Percentiles rank a stretch among this genome's conserved stretches.
Conservation (phyloP, 140 eudicot genomes). For the Bidens hawaiensis region DNA sequence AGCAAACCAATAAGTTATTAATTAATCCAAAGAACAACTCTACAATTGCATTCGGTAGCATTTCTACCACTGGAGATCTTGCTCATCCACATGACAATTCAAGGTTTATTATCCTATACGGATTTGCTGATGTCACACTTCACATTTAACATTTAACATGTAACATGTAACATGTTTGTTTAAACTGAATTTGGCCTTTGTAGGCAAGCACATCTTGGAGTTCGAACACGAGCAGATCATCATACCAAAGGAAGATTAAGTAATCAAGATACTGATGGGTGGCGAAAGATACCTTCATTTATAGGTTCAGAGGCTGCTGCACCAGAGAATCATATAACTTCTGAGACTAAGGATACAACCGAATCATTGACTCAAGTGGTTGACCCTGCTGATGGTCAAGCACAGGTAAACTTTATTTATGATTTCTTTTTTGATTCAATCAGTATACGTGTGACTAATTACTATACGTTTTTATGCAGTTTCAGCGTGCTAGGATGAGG, state of each 20-base stretch:
- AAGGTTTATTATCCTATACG: conserved; percentile 57
- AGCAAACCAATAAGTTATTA: conserved; percentile 33
- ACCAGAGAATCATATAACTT: conserved; percentile 21
- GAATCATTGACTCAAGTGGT: conserved; percentile 31
- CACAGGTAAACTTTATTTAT: conserved; percentile 35
- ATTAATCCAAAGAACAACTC: conserved; percentile 26
- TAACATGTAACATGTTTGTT: no score
- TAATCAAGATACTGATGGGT: conserved; percentile 56
- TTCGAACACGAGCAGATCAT: conserved; percentile 44
- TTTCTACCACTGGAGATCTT: conserved; percentile 30
- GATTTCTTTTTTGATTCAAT: not conserved
- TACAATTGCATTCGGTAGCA: conserved; percentile 31
- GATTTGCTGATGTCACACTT: conserved; percentile 6
- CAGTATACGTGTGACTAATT: not conserved
- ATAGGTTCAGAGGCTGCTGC: conserved; percentile 28
- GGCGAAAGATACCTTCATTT: conserved; percentile 50
- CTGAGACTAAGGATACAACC: conserved; percentile 32
- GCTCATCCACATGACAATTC: conserved; percentile 21
- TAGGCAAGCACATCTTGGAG: conserved; percentile 58
- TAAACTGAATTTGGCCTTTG: conserved; percentile 8
- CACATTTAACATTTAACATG: not conserved
- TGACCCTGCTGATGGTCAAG: conserved; percentile 61
- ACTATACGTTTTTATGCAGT: not conserved
- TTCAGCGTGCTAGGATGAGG: conserved; percentile 82
- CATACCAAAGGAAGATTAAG: conserved; percentile 49